Evolutionary conservation across 371 early-diverging fungal genomes (phyloP).

Genomic region (Mortierella sp.): DNA sequence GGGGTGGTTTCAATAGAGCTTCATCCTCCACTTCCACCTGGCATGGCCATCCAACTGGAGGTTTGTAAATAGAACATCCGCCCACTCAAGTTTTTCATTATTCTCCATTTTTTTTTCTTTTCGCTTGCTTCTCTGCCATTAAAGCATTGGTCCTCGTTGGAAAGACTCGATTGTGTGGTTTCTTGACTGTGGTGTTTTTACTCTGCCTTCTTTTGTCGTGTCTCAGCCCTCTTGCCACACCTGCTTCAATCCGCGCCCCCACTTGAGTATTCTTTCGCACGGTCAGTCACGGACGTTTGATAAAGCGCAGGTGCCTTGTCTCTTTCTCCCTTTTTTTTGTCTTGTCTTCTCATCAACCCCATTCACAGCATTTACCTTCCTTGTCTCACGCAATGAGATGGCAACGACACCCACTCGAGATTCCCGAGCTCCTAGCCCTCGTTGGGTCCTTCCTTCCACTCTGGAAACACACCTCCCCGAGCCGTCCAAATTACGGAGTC

Average conservation of each 20-base stretch:
- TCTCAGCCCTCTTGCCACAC: no score
- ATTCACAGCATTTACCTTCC: neutral
- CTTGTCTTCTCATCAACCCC: neutral
- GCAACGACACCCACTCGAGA: neutral
- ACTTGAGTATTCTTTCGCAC: no score
- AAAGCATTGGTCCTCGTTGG: neutral
- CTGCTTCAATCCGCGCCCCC: no score
- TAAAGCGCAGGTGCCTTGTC: no score
- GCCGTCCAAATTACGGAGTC: neutral
- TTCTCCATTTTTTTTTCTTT: neutral
- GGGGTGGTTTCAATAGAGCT: slow-evolving; percentile 38
- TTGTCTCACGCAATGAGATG: neutral
- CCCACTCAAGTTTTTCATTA: neutral
- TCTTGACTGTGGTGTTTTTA: no score
- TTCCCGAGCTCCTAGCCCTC: neutral
- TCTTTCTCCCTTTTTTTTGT: no score
- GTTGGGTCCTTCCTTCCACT: neutral
- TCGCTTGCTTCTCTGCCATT: neutral
- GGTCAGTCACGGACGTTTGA: no score
- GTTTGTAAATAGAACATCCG: slow-evolving; percentile 19
- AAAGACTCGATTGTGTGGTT: neutral
- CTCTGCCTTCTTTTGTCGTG: no score
- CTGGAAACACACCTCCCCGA: neutral
- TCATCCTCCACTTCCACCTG: slow-evolving; percentile 49
- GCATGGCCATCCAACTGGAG: slow-evolving; percentile 28